These are phyloP conservation scores for Prunus campanulata DNA, from an alignment of 306 rosid species.

Conservation along the genomic window DNA sequence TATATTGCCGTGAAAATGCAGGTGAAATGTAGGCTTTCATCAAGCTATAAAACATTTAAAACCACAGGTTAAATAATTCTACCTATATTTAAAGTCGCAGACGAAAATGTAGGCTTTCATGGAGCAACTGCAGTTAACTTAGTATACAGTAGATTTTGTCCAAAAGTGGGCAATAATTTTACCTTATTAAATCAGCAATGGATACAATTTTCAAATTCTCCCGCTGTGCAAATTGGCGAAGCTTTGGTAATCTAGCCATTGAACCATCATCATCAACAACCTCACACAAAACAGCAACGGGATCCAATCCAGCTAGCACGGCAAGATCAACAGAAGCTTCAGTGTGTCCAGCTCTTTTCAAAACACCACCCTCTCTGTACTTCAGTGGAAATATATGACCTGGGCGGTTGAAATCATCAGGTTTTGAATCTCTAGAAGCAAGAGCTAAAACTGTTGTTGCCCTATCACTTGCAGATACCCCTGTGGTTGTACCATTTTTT, in stretches of 20 bases:
- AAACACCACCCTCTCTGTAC: constrained; percentile 93
- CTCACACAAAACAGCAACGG: constrained; percentile 81
- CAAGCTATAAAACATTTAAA: background rate
- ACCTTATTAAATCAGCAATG: constrained; percentile 95
- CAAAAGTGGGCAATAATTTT: background rate
- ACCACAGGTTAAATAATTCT: background rate
- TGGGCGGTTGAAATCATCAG: constrained; percentile 86
- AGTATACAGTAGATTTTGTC: no score
- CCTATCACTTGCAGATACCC: constrained; percentile 89
- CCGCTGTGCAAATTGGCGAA: constrained; percentile 65
- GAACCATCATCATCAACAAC: constrained; percentile 98
- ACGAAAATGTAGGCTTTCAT: background rate
- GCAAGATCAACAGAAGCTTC: constrained; percentile 97
- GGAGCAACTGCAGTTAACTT: background rate
- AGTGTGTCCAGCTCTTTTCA: constrained; percentile 96
- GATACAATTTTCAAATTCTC: constrained; percentile 84
- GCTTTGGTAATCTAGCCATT: constrained; percentile 95
- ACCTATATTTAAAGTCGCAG: background rate
- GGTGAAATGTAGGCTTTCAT: background rate
- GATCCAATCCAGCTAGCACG: constrained; percentile 77
- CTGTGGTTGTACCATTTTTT: constrained; percentile 85
- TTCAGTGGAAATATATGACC: constrained; percentile 94
- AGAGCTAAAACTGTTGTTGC: constrained; percentile 81
- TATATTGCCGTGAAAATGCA: background rate
- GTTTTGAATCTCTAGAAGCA: constrained; percentile 84